Evolutionary conservation across 2,329 filamentous ascomycete genomes (phyloP).

Genomic region (Verticillium alfalfae): DNA sequence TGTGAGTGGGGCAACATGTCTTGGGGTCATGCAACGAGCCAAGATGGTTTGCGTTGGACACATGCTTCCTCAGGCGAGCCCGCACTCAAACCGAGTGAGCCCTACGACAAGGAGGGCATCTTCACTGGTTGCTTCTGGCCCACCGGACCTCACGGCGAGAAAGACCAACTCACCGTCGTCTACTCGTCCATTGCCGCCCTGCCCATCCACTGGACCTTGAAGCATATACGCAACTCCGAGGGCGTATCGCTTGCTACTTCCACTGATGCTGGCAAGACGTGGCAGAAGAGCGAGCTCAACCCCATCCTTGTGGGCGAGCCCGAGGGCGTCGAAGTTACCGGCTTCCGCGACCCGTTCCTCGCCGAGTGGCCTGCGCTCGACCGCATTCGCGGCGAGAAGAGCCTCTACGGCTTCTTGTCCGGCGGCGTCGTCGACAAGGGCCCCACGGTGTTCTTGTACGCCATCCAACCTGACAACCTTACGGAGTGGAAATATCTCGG

Average conservation of each 20-base stretch:
- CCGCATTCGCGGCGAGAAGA: slow-evolving; percentile 12
- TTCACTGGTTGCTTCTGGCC: slow-evolving; percentile 46
- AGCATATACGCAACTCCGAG: slow-evolving; percentile 34
- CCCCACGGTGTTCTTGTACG: slow-evolving; percentile 41
- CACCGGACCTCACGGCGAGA: slow-evolving; percentile 37
- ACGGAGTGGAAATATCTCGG: slow-evolving; percentile 39
- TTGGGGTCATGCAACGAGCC: slow-evolving; percentile 46
- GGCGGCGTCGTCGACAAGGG: slow-evolving; percentile 34
- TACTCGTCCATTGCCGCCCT: slow-evolving; percentile 26
- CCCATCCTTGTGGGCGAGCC: slow-evolving; percentile 23
- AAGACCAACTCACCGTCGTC: slow-evolving; percentile 21
- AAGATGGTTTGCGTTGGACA: slow-evolving; percentile 34
- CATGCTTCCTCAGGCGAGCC: slow-evolving; percentile 23
- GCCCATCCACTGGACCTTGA: slow-evolving; percentile 28
- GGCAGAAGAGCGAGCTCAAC: slow-evolving; percentile 22
- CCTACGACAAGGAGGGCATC: slow-evolving; percentile 44
- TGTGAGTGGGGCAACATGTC: slow-evolving; percentile 32
- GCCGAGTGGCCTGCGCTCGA: slow-evolving; percentile 21
- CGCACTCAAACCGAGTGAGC: slow-evolving; percentile 25
- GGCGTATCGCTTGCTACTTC: slow-evolving; percentile 32
- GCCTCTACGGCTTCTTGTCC: slow-evolving; percentile 40
- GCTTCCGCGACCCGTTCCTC: slow-evolving; percentile 27
- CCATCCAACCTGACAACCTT: slow-evolving; percentile 29
- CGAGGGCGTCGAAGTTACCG: slow-evolving; percentile 18
- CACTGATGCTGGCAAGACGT: slow-evolving; percentile 26